phyloP scores from a whole-genome alignment of 2,329 filamentous ascomycete species.

The Fusarium sp. region DNA sequence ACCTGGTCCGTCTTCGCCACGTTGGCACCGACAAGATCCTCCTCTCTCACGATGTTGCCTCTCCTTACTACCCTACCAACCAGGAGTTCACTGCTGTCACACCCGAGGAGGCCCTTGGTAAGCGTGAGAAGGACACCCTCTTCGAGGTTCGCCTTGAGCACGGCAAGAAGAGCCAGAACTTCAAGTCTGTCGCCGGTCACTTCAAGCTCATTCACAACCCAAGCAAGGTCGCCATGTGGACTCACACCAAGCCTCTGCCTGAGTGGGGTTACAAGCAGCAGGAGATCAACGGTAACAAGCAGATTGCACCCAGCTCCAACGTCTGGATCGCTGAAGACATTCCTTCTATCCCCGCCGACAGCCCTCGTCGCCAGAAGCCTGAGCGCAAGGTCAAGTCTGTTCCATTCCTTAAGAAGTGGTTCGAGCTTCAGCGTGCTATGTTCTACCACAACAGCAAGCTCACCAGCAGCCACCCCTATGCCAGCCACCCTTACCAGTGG shows the following conservation, averaged over 20 bases:
- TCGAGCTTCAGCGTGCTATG: slow-evolving; percentile 97
- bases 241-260: slow-evolving; percentile 91
- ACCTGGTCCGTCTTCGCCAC: slow-evolving; percentile 87
- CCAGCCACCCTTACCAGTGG: slow-evolving; percentile 96
- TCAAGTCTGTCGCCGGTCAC: slow-evolving; percentile 90
- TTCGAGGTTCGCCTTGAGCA: slow-evolving; percentile 94
- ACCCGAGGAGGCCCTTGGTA: slow-evolving; percentile 75
- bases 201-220: slow-evolving; percentile 97
- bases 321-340: slow-evolving; percentile 95
- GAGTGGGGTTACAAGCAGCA: slow-evolving; percentile 98
- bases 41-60: slow-evolving; percentile 95
- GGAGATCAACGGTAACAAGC: slow-evolving; percentile 99
- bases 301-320: slow-evolving; percentile 87
- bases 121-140: slow-evolving; percentile 86
- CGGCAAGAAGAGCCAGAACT: slow-evolving; percentile 82
- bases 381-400: slow-evolving; percentile 83
- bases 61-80: slow-evolving; percentile 95
- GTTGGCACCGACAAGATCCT: slow-evolving; percentile 86
- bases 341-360: slow-evolving; percentile 77
- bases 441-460: slow-evolving; percentile 99
- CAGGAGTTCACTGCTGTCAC: slow-evolving; percentile 94
- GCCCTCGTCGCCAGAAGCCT: slow-evolving; percentile 78
- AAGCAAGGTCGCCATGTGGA: slow-evolving; percentile 99
- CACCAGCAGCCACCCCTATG: slow-evolving; percentile 96
- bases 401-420: slow-evolving; percentile 92